These are phyloP conservation scores for Alternaria sp. DNA, from an alignment of 2,329 filamentous ascomycete genomes.

Conservation along the genomic window DNA sequence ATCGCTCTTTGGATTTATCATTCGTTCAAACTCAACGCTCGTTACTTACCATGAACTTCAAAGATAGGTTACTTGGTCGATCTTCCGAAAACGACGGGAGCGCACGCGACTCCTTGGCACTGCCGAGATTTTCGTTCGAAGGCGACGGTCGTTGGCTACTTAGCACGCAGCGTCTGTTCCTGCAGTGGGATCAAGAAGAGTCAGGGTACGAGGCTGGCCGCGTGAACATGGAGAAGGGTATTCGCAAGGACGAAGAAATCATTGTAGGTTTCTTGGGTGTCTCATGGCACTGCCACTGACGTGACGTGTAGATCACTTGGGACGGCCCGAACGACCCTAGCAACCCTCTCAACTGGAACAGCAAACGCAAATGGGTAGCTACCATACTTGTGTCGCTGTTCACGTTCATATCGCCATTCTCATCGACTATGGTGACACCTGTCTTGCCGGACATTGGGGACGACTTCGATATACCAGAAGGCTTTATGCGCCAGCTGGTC, in stretches of 20 bases:
- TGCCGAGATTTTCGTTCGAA: constrained; percentile 31
- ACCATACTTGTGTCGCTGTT: constrained; percentile 53
- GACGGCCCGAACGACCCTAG: constrained; percentile 53
- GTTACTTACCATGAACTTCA: constrained; percentile 18
- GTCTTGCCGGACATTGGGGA: constrained; percentile 35
- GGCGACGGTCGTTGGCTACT: constrained; percentile 20
- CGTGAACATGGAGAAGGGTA: constrained; percentile 4
- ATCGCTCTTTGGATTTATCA: not conserved
- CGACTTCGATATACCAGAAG: constrained; percentile 41
- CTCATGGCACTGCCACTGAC: constrained; percentile 8
- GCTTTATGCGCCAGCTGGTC: constrained; percentile 38
- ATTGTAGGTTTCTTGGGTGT: constrained; percentile 15
- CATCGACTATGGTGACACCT: constrained; percentile 48
- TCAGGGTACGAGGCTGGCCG: constrained; percentile 14
- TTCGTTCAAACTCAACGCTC: not conserved
- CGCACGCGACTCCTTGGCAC: constrained; percentile 5
- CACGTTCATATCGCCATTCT: constrained; percentile 49
- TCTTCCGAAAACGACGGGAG: constrained; percentile 8
- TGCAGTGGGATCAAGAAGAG: constrained; percentile 17
- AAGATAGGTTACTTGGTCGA: constrained; percentile 14
- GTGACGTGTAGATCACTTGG: constrained; percentile 47
- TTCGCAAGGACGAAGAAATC: constrained; percentile 19
- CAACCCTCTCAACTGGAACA: constrained; percentile 57
- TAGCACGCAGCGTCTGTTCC: constrained; percentile 29
- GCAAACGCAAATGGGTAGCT: constrained; percentile 53